Evolutionary conservation across 495 filamentous ascomycete species (phyloP).

Genomic region (Acidomyces sp.): DNA sequence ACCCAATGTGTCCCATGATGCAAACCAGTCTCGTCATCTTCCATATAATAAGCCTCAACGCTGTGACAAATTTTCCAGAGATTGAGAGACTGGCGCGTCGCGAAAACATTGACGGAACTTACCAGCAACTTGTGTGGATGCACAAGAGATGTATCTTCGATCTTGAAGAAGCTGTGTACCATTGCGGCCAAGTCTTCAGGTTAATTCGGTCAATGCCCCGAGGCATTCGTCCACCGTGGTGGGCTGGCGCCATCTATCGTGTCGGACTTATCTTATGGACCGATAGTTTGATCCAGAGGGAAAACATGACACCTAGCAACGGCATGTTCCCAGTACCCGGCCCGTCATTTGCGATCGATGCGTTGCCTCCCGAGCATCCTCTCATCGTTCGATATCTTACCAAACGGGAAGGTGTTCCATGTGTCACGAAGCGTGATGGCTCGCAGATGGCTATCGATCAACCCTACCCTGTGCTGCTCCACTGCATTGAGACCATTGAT

Average conservation of each 20-base stretch:
- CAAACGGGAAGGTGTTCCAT: conserved; percentile 29
- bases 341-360: conserved; percentile 26
- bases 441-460: conserved; percentile 26
- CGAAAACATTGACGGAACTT: conserved; percentile 36
- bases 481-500: conserved; percentile 31
- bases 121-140: conserved; percentile 34
- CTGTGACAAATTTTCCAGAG: conserved; percentile 43
- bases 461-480: conserved; percentile 23
- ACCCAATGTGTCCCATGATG: conserved; percentile 30
- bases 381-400: conserved; percentile 28
- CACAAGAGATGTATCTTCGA: conserved; percentile 42
- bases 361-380: conserved; percentile 27
- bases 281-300: conserved; percentile 25
- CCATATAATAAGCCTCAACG: conserved; percentile 50
- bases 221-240: conserved; percentile 31
- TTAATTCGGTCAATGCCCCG: conserved; percentile 33
- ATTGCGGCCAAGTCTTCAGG: conserved; percentile 46
- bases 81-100: conserved; percentile 45
- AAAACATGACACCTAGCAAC: conserved; percentile 16
- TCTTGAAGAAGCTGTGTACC: conserved; percentile 43
- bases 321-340: conserved; percentile 23
- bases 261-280: conserved; percentile 29
- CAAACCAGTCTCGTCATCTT: conserved; percentile 48
- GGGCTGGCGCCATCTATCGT: conserved; percentile 31
- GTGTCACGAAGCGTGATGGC: conserved; percentile 28